Evolutionary conservation across 495 filamentous ascomycete genomes (phyloP), one percentile per base, ranked within the genome.

Genomic region (Penicillium simplicissimum): DNA sequence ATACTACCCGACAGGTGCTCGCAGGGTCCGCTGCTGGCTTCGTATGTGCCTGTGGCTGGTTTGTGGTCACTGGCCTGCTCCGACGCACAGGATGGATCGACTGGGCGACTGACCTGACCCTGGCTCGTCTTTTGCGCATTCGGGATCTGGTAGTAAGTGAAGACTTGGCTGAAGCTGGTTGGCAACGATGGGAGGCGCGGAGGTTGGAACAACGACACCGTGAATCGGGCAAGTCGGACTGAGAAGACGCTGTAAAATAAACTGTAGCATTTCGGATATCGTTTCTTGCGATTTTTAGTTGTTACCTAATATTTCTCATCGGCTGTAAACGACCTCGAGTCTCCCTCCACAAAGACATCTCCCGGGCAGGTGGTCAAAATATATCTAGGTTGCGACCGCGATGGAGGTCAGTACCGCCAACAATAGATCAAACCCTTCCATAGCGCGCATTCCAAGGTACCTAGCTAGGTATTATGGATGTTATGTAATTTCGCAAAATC

Each of bases 71-170:
- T 31, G 76, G 80, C 23, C 70, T 84, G 40, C 68, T 90, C 58
- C 84, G 95, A 61, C 76, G 81, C 59, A 76, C 75, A 31, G 83
- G 84, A 0, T 84, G 83, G 81, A 72, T 96, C 56, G 84, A 87
- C n/a, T 91, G 90, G 87, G 80, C 71, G 4, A 68, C 96, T 57
- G 90, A 96, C 11, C 71, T 82, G 36, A 81, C 83, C n/a, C 61
- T 87, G n/a, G 83, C 85, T 4, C 79, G 84, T 67, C 79, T 87
- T 67, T 74, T 91, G 33, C 76, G 93, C 60, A 69, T 95, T 25
- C 80, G 95, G 55, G 95, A 98, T 77, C 76, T 98, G 63, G 87
- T 96, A 31, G 83, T 97, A 23, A 87, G 88, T 78, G 93, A 97
- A 76, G 96, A 98, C 75, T 72, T 97, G 64, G 88, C 87, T 19